Conservation (phyloP, 106 monocot genomes). For the Allium cepa region DNA sequence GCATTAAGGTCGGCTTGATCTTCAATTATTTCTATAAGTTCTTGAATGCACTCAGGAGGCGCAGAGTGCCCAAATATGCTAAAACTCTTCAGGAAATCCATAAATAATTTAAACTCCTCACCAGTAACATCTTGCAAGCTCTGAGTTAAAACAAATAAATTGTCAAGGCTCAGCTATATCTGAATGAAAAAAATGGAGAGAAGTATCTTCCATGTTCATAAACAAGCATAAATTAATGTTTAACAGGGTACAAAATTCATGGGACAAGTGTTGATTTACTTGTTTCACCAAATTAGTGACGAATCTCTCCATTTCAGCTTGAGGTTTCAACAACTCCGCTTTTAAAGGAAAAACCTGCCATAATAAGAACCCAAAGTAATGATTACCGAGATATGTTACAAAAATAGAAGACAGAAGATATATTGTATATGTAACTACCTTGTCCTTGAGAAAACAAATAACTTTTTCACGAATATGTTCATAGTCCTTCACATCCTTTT, state of each 20-base stretch:
- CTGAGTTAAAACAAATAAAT: constrained; percentile 26
- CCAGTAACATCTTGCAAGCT: constrained; percentile 98
- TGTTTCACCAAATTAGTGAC: constrained; percentile 91
- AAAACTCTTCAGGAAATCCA: constrained; percentile 90
- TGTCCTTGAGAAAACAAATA: constrained; percentile 87
- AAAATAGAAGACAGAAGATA: background rate
- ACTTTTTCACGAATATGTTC: constrained; percentile 95
- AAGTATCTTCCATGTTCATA: no score
- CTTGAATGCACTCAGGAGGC: constrained; percentile 74
- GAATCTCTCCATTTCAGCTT: constrained; percentile 94
- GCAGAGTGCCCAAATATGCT: constrained; percentile 80
- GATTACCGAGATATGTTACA: background rate
- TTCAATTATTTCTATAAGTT: constrained; percentile 94
- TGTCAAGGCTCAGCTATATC: background rate
- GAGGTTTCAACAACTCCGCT: constrained; percentile 88
- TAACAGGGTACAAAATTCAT: no score
- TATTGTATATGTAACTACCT: constrained; percentile 35
- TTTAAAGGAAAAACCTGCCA: constrained; percentile 91
- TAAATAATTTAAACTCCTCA: constrained; percentile 92
- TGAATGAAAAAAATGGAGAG: background rate
- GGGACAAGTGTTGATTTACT: constrained; percentile 20
- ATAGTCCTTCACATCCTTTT: constrained; percentile 25
- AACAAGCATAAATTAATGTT: no score
- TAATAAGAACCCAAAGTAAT: background rate
- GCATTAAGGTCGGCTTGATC: constrained; percentile 95